A percentile compares a stretch with the other conserved stretches of the same genome.
Evolutionary conservation across 805 yeast genomes (phyloP).

Genomic region (Candida hispaniensis): DNA sequence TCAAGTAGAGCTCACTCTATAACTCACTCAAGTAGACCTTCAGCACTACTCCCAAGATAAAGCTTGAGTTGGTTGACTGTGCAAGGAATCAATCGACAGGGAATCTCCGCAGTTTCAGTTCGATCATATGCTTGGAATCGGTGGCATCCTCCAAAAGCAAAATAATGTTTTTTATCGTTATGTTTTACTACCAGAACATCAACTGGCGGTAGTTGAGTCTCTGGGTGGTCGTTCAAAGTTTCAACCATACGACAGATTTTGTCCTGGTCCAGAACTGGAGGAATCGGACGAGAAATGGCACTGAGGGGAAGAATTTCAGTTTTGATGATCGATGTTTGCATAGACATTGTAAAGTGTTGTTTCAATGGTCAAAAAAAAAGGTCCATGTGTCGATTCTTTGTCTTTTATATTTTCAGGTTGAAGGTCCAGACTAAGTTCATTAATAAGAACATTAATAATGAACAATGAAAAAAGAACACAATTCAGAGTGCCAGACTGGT

Average conservation of each 20-base stretch:
- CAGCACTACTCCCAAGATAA: constrained; percentile 50
- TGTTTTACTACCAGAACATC: constrained; percentile 65
- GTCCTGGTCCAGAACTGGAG: constrained; percentile 65
- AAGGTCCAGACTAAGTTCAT: too few relatives aligned
- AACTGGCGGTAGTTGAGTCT: constrained; percentile 54
- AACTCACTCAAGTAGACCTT: too few relatives aligned
- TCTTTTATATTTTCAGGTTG: too few relatives aligned
- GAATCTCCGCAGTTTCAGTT: constrained; percentile 40
- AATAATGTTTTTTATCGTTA: constrained; percentile 49
- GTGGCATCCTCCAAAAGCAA: constrained; percentile 85
- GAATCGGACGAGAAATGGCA: constrained; percentile 68
- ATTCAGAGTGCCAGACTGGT: too few relatives aligned
- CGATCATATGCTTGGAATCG: constrained; percentile 77
- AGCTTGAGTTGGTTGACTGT: constrained; percentile 56
- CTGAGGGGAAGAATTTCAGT: constrained; percentile 52
- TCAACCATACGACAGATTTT: constrained; percentile 67
- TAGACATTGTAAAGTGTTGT: constrained; percentile 31
- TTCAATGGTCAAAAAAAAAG: too few relatives aligned
- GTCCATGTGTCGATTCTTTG: too few relatives aligned
- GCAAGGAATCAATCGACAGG: constrained; percentile 63
- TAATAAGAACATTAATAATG: too few relatives aligned
- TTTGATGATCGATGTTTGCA: constrained; percentile 49
- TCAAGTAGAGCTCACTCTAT: too few relatives aligned
- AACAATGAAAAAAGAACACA: too few relatives aligned
- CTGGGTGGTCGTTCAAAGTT: constrained; percentile 39